Evolutionary conservation across 441 rosid genomes (phyloP), one percentile per base, ranked within the genome.

Genomic region (Euphorbia corollata): DNA sequence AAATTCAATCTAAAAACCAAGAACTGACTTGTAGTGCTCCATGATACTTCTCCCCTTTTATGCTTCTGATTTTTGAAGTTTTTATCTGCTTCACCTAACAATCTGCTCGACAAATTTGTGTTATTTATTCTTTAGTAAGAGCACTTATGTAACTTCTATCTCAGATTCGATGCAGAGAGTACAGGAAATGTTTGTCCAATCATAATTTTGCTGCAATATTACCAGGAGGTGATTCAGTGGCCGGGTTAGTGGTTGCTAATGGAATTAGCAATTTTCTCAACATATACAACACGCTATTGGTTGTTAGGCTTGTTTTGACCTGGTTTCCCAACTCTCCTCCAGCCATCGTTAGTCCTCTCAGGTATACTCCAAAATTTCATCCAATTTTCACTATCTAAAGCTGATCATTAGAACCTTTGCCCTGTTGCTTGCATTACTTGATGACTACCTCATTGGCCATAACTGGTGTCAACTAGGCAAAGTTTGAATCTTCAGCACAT

Each of bases 251-350:
- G 77, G 96, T 86, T 75, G 87, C 91, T 8, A 92, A 92, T 65
- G 97, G 98, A 7, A 70, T 92, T 68, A 48, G 78, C 51, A 92
- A 83, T 65, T 92, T 92, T 79, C 78, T 92, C 69, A 92, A 82
- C 74, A 73, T 92, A 53, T 92, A 89, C 73, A 92, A 92, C 79
- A 84, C 95, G 5, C 57, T 92, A 67, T 86, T 92, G 78, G 73
- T 92, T 45, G 73, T 80, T 62, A 81, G 98, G 81, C 92, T 92
- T 57, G 97, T 92, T 68, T 78, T 92, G 84, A 90, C 98, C 48
- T 92, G 98, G 98, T 92, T 92, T 76, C 98, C 98, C 0, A 86
- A 83, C 74, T 76, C 96, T 55, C 96, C 96, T 77, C 93, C 97
- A 45, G 97, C 86, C 80, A 90, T 92, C 74, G 93, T 90, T 59